Evolutionary conservation across 176 grass and related monocot genomes (phyloP).

Genomic region (Triticum monococcum): DNA sequence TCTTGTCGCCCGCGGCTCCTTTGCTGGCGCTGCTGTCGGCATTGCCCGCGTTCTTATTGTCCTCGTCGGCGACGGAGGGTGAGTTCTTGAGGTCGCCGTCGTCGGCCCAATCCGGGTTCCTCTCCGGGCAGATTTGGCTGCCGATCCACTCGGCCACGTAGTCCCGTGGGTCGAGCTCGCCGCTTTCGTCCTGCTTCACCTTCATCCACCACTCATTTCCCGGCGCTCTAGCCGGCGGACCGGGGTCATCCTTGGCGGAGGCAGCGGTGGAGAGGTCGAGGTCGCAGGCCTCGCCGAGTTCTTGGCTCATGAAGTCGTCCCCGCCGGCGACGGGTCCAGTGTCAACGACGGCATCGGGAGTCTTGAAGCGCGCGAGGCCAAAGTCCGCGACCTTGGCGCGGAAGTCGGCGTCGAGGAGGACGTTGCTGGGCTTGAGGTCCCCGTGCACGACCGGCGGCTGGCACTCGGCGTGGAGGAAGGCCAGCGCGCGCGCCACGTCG

Average conservation of each 20-base stretch:
- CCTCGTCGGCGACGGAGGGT: background rate
- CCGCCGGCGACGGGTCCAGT: background rate
- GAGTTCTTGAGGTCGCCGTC: conserved; percentile 18
- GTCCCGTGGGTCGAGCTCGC: conserved; percentile 58
- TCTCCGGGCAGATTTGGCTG: conserved; percentile 54
- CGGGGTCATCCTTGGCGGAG: conserved; percentile 12
- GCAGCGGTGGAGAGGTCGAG: conserved; percentile 13
- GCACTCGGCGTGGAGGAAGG: conserved; percentile 73
- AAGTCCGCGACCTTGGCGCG: conserved; percentile 83
- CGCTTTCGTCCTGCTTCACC: conserved; percentile 65
- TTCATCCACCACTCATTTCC: conserved; percentile 79
- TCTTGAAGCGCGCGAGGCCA: conserved; percentile 82
- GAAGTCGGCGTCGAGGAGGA: conserved; percentile 65
- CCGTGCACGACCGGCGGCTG: conserved; percentile 78
- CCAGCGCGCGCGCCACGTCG: conserved; percentile 63
- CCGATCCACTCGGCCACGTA: conserved; percentile 83
- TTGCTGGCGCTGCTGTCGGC: background rate
- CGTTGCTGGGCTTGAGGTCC: conserved; percentile 93
- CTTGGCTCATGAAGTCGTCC: conserved; percentile 77
- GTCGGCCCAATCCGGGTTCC: conserved; percentile 49
- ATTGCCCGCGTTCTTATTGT: conserved; percentile 33
- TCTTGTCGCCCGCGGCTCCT: conserved; percentile 27
- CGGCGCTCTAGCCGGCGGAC: conserved; percentile 26
- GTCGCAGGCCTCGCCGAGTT: conserved; percentile 58
- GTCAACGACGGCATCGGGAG: conserved; percentile 7